Evolutionary conservation across 2,329 filamentous ascomycete genomes (phyloP).

Genomic region (Aspergillus sp.): DNA sequence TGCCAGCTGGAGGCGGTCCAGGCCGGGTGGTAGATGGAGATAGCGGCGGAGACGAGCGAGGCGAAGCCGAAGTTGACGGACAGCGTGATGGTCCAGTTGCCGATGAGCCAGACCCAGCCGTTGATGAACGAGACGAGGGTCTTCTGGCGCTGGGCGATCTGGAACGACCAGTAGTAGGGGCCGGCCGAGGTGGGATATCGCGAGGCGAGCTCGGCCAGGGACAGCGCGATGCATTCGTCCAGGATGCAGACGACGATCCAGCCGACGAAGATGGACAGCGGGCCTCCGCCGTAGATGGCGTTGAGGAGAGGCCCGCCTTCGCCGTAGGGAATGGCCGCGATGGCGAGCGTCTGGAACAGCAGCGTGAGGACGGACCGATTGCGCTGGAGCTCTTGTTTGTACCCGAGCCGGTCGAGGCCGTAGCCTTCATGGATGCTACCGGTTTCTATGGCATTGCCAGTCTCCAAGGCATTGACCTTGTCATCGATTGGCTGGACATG

Average conservation of each 20-base stretch:
- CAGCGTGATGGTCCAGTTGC: conserved; percentile 53
- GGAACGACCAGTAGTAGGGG: conserved; percentile 55
- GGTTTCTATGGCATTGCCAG: too few species aligned
- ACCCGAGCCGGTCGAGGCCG: conserved; percentile 49
- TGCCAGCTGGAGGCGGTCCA: conserved; percentile 60
- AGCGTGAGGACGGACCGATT: conserved; percentile 61
- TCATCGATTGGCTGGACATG: background rate
- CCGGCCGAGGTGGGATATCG: conserved; percentile 53
- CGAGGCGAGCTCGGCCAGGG: conserved; percentile 51
- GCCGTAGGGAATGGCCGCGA: conserved; percentile 59
- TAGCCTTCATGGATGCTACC: conserved; percentile 23
- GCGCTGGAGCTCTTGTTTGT: conserved; percentile 55
- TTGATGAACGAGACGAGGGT: conserved; percentile 51
- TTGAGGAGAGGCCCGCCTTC: conserved; percentile 39
- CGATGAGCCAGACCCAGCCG: conserved; percentile 53
- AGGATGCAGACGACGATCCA: conserved; percentile 55
- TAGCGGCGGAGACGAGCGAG: conserved; percentile 50
- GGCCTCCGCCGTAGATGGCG: conserved; percentile 43
- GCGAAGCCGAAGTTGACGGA: conserved; percentile 58
- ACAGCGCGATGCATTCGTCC: conserved; percentile 53
- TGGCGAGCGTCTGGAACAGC: conserved; percentile 60
- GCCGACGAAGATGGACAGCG: conserved; percentile 55
- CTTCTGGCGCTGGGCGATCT: conserved; percentile 43
- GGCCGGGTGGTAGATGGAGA: conserved; percentile 55
- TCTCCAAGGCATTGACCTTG: background rate